phyloP scores from a whole-genome alignment of 148 eudicot genomes.

The Agrostemma githago region DNA sequence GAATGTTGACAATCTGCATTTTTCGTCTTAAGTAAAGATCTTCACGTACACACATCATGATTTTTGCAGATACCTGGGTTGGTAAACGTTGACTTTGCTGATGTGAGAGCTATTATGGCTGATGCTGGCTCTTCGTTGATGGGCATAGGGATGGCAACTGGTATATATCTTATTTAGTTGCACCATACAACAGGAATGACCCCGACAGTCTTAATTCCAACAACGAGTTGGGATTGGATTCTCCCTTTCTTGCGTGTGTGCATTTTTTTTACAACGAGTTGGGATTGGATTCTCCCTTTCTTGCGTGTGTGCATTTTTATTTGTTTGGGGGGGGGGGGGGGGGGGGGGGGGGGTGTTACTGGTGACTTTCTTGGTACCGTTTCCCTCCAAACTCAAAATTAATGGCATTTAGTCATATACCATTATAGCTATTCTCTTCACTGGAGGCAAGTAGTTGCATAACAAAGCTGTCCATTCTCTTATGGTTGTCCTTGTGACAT shows the following conservation, averaged over 20 bases:
- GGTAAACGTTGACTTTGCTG: slow-evolving; percentile 98
- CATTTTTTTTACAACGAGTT: not conserved
- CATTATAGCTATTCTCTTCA: not conserved
- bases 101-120: slow-evolving; percentile 97
- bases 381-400: not conserved
- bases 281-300: not conserved
- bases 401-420: not conserved
- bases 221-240: not conserved
- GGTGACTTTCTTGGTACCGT: not conserved
- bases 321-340: not conserved
- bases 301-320: not conserved
- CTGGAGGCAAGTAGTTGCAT: not conserved
- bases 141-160: slow-evolving; percentile 99
- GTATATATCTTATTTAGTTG: slow-evolving; percentile 31
- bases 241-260: not conserved
- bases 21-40: not conserved
- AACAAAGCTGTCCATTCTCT: not conserved
- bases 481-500: not conserved
- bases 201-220: not conserved
- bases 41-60: not conserved
- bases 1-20: not conserved
- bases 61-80: slow-evolving; percentile 80
- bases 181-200: not conserved
- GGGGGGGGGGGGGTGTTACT: not conserved
- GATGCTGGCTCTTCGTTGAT: slow-evolving; percentile 95